Conservation (phyloP, 768 basidiomycete genomes). For the Naematelia encephala region DNA sequence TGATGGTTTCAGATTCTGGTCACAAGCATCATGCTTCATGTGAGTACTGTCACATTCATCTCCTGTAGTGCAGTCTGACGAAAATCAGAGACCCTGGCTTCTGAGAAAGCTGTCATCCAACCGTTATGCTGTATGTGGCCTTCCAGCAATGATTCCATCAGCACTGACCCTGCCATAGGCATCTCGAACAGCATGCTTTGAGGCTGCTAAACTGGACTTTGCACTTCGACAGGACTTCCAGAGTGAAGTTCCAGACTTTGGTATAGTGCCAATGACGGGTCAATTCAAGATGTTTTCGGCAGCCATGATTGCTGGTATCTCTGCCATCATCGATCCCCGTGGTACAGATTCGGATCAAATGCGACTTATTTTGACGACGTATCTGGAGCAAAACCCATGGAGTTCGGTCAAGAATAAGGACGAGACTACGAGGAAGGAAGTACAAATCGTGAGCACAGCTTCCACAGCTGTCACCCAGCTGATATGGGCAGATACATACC, state of each 20-base stretch:
- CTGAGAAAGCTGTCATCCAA: constrained; percentile 75
- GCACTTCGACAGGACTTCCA: constrained; percentile 52
- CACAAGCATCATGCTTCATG: constrained; percentile 43
- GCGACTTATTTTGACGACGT: constrained; percentile 46
- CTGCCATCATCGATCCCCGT: constrained; percentile 48
- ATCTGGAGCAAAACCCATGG: constrained; percentile 47
- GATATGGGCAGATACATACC: constrained; percentile 41
- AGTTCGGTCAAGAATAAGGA: constrained; percentile 35
- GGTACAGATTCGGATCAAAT: constrained; percentile 47
- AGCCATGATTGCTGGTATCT: constrained; percentile 50
- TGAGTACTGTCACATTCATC: constrained; percentile 10
- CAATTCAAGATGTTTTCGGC: constrained; percentile 49
- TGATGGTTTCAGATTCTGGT: constrained; percentile 22
- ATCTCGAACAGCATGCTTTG: constrained; percentile 83
- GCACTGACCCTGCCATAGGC: constrained; percentile 51
- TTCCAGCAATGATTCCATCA: constrained; percentile 57
- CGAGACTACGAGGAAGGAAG: constrained; percentile 47
- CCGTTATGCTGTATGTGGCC: constrained; percentile 81
- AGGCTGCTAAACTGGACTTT: constrained; percentile 85
- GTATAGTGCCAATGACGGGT: constrained; percentile 32
- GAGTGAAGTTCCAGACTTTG: constrained; percentile 38
- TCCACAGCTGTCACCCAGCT: neutral
- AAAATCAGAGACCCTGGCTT: constrained; percentile 82
- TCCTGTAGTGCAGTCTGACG: constrained; percentile 42
- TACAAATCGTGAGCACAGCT: constrained; percentile 39